phyloP scores from a whole-genome alignment of 345 rosid species.

The Lepidium aucheri region DNA sequence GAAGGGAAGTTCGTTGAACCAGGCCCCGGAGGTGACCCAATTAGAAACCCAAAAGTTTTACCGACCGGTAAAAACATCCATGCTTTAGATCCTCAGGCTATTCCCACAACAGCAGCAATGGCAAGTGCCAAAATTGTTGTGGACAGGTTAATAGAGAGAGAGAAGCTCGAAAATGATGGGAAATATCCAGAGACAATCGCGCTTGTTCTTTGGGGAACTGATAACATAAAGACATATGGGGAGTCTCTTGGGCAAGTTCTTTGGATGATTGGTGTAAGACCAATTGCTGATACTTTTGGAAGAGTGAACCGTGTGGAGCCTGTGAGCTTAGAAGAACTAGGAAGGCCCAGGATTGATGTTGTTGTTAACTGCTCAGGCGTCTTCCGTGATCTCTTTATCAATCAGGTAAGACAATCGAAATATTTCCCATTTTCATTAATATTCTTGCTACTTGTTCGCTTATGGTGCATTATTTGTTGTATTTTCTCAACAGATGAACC shows the following conservation, averaged over 20 bases:
- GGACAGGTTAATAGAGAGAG: slow-evolving; percentile 84
- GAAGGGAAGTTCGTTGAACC: slow-evolving; percentile 95
- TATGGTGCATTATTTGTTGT: slow-evolving; percentile 8
- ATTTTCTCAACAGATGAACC: slow-evolving; percentile 63
- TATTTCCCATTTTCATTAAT: neutral
- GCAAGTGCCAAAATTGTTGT: slow-evolving; percentile 93
- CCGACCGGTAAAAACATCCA: slow-evolving; percentile 99
- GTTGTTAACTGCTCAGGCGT: slow-evolving; percentile 99
- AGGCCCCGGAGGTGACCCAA: slow-evolving; percentile 98
- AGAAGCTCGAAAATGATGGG: slow-evolving; percentile 79
- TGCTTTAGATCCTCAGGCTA: slow-evolving; percentile 94
- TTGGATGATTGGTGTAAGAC: slow-evolving; percentile 97
- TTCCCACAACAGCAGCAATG: slow-evolving; percentile 96
- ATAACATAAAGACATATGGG: slow-evolving; percentile 94
- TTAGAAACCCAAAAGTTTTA: slow-evolving; percentile 92
- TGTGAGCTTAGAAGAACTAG: slow-evolving; percentile 90
- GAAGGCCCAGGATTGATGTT: slow-evolving; percentile 97
- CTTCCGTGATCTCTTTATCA: slow-evolving; percentile 94
- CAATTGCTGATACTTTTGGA: slow-evolving; percentile 84
- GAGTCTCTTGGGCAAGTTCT: slow-evolving; percentile 94
- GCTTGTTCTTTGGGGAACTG: slow-evolving; percentile 97
- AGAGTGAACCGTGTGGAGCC: slow-evolving; percentile 89
- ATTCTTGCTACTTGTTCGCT: neutral
- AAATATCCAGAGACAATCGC: slow-evolving; percentile 93
- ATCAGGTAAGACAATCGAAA: slow-evolving; percentile 49